Percentiles rank a stretch among this genome's conserved stretches.
Conservation (phyloP, 1,284 basidiomycete species). For the Erythrobasidium hasegawianum region DNA sequence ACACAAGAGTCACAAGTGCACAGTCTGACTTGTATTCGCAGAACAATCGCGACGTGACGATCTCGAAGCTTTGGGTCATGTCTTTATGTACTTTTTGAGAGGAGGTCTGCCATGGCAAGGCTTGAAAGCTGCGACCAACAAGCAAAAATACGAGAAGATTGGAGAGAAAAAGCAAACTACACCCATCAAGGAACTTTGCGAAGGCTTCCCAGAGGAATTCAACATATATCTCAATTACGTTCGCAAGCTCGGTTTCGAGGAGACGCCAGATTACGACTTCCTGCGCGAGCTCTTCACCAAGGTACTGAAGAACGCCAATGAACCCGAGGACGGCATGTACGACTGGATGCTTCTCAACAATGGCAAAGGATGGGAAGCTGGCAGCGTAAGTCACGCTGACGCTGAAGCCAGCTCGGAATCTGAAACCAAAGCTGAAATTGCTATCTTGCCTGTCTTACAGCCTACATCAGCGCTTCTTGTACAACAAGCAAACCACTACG, state of each 20-base stretch:
- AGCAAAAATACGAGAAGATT: slow-evolving; percentile 99
- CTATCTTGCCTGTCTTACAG: slow-evolving; percentile 11
- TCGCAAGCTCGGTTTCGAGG: slow-evolving; percentile 74
- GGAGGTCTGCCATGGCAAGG: slow-evolving; percentile 92
- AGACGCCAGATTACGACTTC: slow-evolving; percentile 95
- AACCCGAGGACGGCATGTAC: slow-evolving; percentile 80
- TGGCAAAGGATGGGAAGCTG: slow-evolving; percentile 91
- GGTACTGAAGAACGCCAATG: slow-evolving; percentile 80
- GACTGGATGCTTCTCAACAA: slow-evolving; percentile 87
- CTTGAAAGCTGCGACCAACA: slow-evolving; percentile 88
- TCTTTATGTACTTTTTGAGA: slow-evolving; percentile 95
- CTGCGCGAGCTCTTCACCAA: slow-evolving; percentile 85
- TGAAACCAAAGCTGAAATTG: slow-evolving; percentile 36
- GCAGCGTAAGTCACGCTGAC: slow-evolving; percentile 57
- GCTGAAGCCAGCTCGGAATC: neutral
- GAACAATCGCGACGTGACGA: slow-evolving; percentile 94
- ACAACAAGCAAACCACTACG: slow-evolving; percentile 45
- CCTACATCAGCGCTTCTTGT: slow-evolving; percentile 38
- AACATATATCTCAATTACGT: slow-evolving; percentile 84
- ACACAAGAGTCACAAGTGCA: no score
- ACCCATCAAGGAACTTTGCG: slow-evolving; percentile 87
- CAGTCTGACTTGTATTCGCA: slow-evolving; percentile 45
- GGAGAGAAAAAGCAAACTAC: slow-evolving; percentile 98
- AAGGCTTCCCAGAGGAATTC: slow-evolving; percentile 88
- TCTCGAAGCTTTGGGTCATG: slow-evolving; percentile 89